Percentiles rank a stretch among this genome's conserved stretches.
phyloP scores from a whole-genome alignment of 441 rosid species.

The Brassica hybrid region DNA sequence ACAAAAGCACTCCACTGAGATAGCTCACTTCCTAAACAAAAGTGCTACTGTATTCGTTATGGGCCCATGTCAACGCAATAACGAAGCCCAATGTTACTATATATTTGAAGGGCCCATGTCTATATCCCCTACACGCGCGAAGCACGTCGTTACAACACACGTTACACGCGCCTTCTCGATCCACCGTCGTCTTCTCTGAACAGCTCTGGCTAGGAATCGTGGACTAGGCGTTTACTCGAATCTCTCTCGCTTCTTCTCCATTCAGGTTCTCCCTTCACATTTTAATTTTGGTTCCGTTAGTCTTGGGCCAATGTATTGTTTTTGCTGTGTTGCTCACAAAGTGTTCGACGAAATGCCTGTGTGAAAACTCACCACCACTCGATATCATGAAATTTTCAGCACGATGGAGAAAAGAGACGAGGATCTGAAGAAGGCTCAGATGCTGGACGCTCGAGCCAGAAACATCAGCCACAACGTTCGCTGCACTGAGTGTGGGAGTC shows the following conservation, averaged over 20 bases:
- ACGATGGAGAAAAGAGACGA: slow-evolving; percentile 68
- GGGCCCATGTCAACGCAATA: background rate
- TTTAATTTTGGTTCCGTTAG: background rate
- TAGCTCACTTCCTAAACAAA: too few species aligned
- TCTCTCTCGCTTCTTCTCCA: background rate
- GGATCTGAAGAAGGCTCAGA: slow-evolving; percentile 65
- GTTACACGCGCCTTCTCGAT: slow-evolving; percentile 30
- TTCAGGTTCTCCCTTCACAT: slow-evolving; percentile 22
- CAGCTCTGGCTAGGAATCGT: background rate
- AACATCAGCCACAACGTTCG: slow-evolving; percentile 92
- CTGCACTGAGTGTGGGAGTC: slow-evolving; percentile 97
- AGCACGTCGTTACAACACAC: slow-evolving; percentile 9
- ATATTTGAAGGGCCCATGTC: background rate
- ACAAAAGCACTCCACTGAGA: too few species aligned
- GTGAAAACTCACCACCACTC: slow-evolving; percentile 9
- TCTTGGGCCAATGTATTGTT: background rate
- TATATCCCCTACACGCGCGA: slow-evolving; percentile 16
- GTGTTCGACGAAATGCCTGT: slow-evolving; percentile 42
- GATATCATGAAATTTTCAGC: slow-evolving; percentile 17
- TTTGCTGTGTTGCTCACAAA: slow-evolving; percentile 6
- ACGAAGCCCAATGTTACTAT: slow-evolving; percentile 18
- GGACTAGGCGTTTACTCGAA: background rate
- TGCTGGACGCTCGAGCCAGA: slow-evolving; percentile 85
- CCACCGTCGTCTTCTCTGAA: slow-evolving; percentile 13
- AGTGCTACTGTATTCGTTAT: too few species aligned